Evolutionary conservation across 257 asterid species (phyloP), one percentile per base, ranked within the genome.

Genomic region (Solanum stenotomum): DNA sequence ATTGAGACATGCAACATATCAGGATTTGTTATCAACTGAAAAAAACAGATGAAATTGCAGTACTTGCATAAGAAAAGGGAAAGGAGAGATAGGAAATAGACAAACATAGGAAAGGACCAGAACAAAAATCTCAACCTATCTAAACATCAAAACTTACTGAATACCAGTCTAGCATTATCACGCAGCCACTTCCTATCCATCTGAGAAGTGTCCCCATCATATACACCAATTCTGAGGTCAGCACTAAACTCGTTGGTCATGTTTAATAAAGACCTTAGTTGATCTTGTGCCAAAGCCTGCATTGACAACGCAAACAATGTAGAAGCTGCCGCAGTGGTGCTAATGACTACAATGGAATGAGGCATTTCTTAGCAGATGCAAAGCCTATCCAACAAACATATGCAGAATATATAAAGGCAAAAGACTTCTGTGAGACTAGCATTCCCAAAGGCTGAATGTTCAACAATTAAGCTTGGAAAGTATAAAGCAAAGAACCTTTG

Each of bases 211-310:
- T 97, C 99, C 83, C 99, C 99, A 87, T 97, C 99, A 88, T 95
- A 97, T 89, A 97, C 92, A 78, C 99, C 99, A 89, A 97, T 90
- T 75, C 90, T 94, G 74, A 93, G 89, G 94, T 92, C 94, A 89
- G 91, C 91, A 71, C 92, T 93, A 78, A 96, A 91, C 89, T 93
- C 96, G 10, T 91, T 86, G 63, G 94, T 93, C 94, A 96, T 86
- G 90, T 91, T 87, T 35, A 90, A 84, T 92, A 96, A 91, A 89
- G 97, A 93, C 91, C 99, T 92, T 88, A 96, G 88, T 87, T 97
- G 99, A 93, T 97, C 99, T 91, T 97, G 99, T 86, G 99, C 99
- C 89, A 97, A 92, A 87, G 99, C 99, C 99, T 97, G 92, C 92
- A 82, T 42, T 46, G 14, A 84, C 77, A 83, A 90, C 79, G 84